Base-by-base conservation (phyloP, 805 yeast genomes). In the Yarrowia porcina region DNA sequence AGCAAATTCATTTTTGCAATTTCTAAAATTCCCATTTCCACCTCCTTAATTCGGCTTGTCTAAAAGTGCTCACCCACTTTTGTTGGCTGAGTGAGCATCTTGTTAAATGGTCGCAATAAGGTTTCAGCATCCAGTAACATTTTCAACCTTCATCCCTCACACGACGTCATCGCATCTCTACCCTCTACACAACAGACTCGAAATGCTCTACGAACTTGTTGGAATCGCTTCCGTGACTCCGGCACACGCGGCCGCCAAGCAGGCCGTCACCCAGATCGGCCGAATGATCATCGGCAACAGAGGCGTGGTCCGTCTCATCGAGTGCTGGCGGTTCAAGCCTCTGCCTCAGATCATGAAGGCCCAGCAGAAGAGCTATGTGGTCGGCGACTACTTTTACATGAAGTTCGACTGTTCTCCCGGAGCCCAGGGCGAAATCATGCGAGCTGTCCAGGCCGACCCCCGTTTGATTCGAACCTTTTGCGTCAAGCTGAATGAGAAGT, bases 221-320 rank as follows among this genome's bases (percentile, higher is more conserved):
- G 96, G 96, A 47, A 88, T 91, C 66, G 91, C 87, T 10, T 85
- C 85, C 65, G 68, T 69, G 27, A 85, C 88, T 4, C 70, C 75
- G 52, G 74, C 77, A 18, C 80, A 79, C 15, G 71, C 77, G 7
- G 93, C 88, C 67, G 90, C 91, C 15, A 84, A 83, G 67, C 88
- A 85, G 72, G 76, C 82, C 33, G 80, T 82, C 21, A 76, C 81
- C 7, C 90, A 96, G 1, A 80, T 92, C 28, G 98, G 98, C 10
- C 87, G 84, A 72, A 79, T 90, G 71, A 83, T 93, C 28, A 82
- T 94, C 64, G 83, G 85, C 65, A 92, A 93, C 75, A 90, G 97
- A 80, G 99, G 99, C 57, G 93, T 93, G n/a, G 85, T 93, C 38
- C 83, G 98, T 72, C 86, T 84, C 65, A 83, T 93, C 49, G 82